Conservation (phyloP, 108 stramenopile genomes). For the Cyclostephanos invisitatus region DNA sequence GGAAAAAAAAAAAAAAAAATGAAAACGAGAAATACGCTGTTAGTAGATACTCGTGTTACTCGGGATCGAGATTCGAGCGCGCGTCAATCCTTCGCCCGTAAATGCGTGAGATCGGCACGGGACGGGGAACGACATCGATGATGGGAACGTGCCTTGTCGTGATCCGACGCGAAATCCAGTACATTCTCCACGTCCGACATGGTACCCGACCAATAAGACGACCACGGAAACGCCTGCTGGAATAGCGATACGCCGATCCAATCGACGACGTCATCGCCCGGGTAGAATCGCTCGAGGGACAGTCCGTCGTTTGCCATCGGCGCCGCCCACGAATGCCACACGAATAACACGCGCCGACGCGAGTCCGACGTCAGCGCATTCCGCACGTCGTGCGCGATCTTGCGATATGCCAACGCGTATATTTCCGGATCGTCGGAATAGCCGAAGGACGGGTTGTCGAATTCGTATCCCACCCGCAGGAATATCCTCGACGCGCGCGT, state of each 20-base stretch:
- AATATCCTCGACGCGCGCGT: constrained; percentile 58
- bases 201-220: constrained; percentile 43
- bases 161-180: constrained; percentile 66
- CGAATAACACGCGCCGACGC: constrained; percentile 54
- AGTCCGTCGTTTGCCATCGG: constrained; percentile 37
- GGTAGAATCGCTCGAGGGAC: constrained; percentile 64
- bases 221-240: constrained; percentile 80
- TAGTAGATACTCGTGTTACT: neutral
- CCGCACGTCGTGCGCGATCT: constrained; percentile 56
- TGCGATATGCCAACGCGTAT: constrained; percentile 66
- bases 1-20: neutral
- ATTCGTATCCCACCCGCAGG: constrained; percentile 82
- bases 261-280: constrained; percentile 77
- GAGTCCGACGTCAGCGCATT: constrained; percentile 24
- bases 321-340: constrained; percentile 90
- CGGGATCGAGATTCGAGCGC: neutral
- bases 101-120: neutral
- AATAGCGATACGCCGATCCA: constrained; percentile 86
- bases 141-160: constrained; percentile 31
- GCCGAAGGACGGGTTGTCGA: constrained; percentile 82
- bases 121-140: too few relatives aligned
- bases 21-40: constrained; percentile 1
- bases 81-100: neutral
- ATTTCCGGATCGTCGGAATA: constrained; percentile 59
- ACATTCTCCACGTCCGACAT: constrained; percentile 67